Base-by-base conservation (phyloP, 148 eudicot genomes). In the Camellia granthamiana region DNA sequence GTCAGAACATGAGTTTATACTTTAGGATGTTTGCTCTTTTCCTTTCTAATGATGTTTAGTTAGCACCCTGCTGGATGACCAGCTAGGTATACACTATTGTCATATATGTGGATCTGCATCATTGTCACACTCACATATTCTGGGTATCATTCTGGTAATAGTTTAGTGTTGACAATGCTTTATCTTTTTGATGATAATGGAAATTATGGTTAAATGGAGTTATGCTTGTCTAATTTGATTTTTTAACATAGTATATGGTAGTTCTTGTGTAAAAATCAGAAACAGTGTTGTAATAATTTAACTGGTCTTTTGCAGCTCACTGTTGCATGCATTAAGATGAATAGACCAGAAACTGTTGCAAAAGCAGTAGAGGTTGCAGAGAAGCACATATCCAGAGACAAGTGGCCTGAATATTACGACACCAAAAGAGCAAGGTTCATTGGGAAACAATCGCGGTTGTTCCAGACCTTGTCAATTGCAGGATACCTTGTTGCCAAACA, bases 361-460 rank as follows among this genome's bases (percentile, higher is more conserved):
- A 90, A 76, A 79, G 97, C 94, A 6, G 89, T 93, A 41, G 77
- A 84, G 69, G 76, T 90, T 44, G 94, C 91, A 8, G 92, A 93
- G 89, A 86, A 77, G 74, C 89, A 93, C 74, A 55, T 93, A 75
- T 80, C 93, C 12, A 72, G 58, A 68, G 94, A 93, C 88, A 88
- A 89, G 78, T 93, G 97, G 97, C 97, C 97, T 3, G 97, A 91
- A 82, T 93, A 93, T 81, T 93, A 93, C 14, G 94, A 93, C 84
- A 90, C 94, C 2, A 88, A 88, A 81, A 85, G 78, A 80, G 97
- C 81, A 16, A 84, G 88, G 73, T 93, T 93, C 84, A 89, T 93
- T 1, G 97, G 97, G 14, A 93, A 93, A 74, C 93, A 93, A 77
- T 80, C 97, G 2, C 87, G 83, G 16, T 69, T 93, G 18, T 91